These are phyloP conservation scores for Starmera amethionina DNA, from an alignment of 805 yeast genomes.

Conservation along the genomic window DNA sequence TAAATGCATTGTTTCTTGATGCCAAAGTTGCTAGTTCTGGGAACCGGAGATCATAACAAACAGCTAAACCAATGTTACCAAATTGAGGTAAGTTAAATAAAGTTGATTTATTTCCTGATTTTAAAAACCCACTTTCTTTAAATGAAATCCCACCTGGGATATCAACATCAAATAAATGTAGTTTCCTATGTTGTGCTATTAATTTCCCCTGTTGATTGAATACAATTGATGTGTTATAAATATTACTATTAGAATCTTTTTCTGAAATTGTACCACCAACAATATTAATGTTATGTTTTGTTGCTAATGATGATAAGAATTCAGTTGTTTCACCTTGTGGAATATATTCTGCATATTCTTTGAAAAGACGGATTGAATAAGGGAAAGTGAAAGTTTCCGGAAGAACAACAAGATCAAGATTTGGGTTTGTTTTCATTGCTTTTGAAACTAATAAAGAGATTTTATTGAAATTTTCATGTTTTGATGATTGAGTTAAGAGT, in stretches of 20 bases:
- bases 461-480: conserved; percentile 59
- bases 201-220: conserved; percentile 65
- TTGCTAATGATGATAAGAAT: conserved; percentile 59
- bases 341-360: conserved; percentile 74
- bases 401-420: conserved; percentile 67
- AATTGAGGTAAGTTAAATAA: conserved; percentile 52
- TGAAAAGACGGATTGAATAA: conserved; percentile 76
- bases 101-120: conserved; percentile 74
- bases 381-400: conserved; percentile 98
- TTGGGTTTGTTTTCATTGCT: conserved; percentile 47
- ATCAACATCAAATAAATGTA: conserved; percentile 81
- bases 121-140: conserved; percentile 65
- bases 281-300: conserved; percentile 47
- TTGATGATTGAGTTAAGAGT: conserved; percentile 60
- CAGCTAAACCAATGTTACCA: conserved; percentile 77
- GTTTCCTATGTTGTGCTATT: conserved; percentile 79
- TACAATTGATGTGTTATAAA: conserved; percentile 67
- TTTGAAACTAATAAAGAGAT: conserved; percentile 48
- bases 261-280: conserved; percentile 96
- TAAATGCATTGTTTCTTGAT: conserved; percentile 53
- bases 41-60: conserved; percentile 73
- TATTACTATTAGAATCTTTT: conserved; percentile 35
- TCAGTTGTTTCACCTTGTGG: conserved; percentile 61
- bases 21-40: conserved; percentile 69
- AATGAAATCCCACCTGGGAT: conserved; percentile 87